Conservation (phyloP, 352 stramenopile genomes). For the Phytophthora chlamydospora region DNA sequence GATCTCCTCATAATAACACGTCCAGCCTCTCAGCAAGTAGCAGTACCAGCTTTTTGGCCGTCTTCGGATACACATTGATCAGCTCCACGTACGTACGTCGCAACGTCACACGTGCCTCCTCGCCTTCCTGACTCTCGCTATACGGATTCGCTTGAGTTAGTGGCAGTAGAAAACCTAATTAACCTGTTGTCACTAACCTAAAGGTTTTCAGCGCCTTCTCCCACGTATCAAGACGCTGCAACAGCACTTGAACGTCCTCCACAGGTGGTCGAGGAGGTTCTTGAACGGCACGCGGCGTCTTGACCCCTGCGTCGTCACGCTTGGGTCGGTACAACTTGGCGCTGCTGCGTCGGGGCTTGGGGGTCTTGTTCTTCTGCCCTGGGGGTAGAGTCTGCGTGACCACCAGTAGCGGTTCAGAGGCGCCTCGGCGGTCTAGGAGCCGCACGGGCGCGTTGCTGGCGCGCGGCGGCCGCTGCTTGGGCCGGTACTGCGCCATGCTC, state of each 20-base stretch:
- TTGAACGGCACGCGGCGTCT: constrained; percentile 4
- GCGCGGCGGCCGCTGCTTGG: constrained; percentile 13
- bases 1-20: neutral
- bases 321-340: constrained; percentile 16
- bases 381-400: neutral
- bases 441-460: constrained; percentile 4
- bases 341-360: constrained; percentile 9
- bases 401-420: neutral
- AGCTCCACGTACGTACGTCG: constrained; percentile 45
- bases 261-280: constrained; percentile 3
- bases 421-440: constrained; percentile 14
- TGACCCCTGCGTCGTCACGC: neutral
- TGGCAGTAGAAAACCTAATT: neutral
- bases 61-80: constrained; percentile 41
- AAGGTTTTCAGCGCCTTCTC: constrained; percentile 31
- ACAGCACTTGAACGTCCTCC: constrained; percentile 19
- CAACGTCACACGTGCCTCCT: constrained; percentile 18
- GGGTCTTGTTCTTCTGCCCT: constrained; percentile 4
- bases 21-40: too few relatives aligned
- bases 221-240: constrained; percentile 23
- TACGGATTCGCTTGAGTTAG: neutral
- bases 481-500: constrained; percentile 17
- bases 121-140: constrained; percentile 16
- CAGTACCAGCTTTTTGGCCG: constrained; percentile 42
- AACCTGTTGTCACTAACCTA: constrained; percentile 2